Evolutionary conservation across 2,329 filamentous ascomycete species (phyloP).

Genomic region (Colletotrichum sojae): DNA sequence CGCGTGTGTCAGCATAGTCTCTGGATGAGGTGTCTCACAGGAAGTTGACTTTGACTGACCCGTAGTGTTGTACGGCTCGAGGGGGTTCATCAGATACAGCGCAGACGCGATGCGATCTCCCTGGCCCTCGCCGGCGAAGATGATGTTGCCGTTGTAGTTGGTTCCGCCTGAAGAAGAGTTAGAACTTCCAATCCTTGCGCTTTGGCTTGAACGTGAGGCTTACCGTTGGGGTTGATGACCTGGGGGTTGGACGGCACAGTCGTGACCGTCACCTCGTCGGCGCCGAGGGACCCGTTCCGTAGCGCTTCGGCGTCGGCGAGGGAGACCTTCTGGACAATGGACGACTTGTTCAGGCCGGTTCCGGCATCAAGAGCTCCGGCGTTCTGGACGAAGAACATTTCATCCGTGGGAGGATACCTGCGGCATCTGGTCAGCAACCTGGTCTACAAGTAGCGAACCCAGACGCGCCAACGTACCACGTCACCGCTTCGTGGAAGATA

Average conservation of each 20-base stretch:
- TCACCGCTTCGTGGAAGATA: conserved; percentile 69
- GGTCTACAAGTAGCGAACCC: accelerated
- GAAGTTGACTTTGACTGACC: conserved; percentile 46
- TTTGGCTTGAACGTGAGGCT: not conserved
- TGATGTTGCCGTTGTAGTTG: conserved; percentile 63
- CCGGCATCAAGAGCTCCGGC: conserved; percentile 62
- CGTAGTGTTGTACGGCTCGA: conserved; percentile 65
- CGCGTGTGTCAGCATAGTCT: not conserved
- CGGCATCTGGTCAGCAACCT: not conserved
- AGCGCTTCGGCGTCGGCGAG: conserved; percentile 59
- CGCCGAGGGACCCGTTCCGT: conserved; percentile 53
- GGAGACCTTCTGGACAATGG: conserved; percentile 65
- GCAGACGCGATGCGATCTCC: conserved; percentile 58
- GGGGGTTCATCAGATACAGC: conserved; percentile 59
- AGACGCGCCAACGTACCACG: conserved; percentile 53
- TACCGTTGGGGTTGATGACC: conserved; percentile 67
- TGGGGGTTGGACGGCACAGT: conserved; percentile 58
- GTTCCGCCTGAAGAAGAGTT: conserved; percentile 56
- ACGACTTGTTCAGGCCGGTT: conserved; percentile 65
- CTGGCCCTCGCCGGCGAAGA: conserved; percentile 66
- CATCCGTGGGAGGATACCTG: conserved; percentile 59
- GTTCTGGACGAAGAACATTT: conserved; percentile 69
- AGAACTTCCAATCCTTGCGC: too few relatives aligned
- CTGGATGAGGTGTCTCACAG: too few relatives aligned
- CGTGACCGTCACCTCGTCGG: conserved; percentile 57